A percentile compares a stretch with the other conserved stretches of the same genome.
These are phyloP conservation scores for Entamoeba histolytica DNA, from an alignment of 208 protist genomes.

Conservation along the genomic window DNA sequence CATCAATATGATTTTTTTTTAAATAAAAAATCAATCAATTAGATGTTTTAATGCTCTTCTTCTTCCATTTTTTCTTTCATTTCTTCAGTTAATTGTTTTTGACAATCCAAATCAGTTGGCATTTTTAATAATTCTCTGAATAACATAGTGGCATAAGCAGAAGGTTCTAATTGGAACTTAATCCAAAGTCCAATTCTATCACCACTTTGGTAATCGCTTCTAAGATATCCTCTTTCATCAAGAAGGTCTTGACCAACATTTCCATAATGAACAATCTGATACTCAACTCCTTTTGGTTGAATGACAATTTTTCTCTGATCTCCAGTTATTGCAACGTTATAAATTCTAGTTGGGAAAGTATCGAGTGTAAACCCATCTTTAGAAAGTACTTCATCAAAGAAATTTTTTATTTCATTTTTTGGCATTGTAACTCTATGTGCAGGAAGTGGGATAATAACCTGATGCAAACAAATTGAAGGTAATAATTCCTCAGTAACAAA, in stretches of 20 bases:
- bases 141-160: background rate
- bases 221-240: no score
- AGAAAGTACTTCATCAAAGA: background rate
- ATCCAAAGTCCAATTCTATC: background rate
- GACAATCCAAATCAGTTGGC: background rate
- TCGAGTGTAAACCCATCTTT: background rate
- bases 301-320: background rate
- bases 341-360: background rate
- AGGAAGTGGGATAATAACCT: background rate
- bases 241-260: background rate
- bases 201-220: background rate
- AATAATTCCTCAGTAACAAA: background rate
- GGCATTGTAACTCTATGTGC: background rate
- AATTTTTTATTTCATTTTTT: background rate
- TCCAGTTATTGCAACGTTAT: background rate
- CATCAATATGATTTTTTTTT: no score
- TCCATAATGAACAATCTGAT: background rate
- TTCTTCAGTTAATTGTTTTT: background rate
- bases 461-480: background rate
- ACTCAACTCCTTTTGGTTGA: background rate
- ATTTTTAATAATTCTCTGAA: constrained; percentile 1
- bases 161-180: background rate
- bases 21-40: no score
- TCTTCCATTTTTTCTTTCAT: no score
- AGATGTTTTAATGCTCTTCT: no score